Base-by-base conservation (phyloP, 1,284 basidiomycete genomes). In the Apiotrichum sp. region DNA sequence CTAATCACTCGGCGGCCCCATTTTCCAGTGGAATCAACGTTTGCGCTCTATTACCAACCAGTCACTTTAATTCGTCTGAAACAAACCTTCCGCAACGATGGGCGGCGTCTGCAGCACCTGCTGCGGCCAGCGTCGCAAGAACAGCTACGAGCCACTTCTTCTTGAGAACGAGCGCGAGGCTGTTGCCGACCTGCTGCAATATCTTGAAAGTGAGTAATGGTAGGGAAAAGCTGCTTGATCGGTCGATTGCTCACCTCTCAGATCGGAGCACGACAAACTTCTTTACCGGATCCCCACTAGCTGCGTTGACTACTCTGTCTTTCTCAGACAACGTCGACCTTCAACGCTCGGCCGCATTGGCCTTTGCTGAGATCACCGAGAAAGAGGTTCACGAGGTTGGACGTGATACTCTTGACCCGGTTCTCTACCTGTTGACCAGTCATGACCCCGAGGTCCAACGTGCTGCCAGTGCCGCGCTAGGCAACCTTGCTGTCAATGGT, bases 241-340 rank as follows among this genome's bases (percentile, higher is more conserved):
- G 9, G 4, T 38, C 36, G 13, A 13, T 38, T 38, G 13, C 36
- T 47, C n/a, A 35, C 34, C 5, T 3, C 13, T 11, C 72, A 96
- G 92, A 97, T 82, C 89, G 92, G 65, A 87, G 88, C 9, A 92
- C 89, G 4, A 96, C 93, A 75, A 95, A 96, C 80, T 96, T 96
- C 82, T 97, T 96, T 79, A 82, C 84, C 54, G 93, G 93, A 52
- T 87, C 88, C 32, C 95, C 96, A 16, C 85, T 99, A 55, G 83
- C 86, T 53, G 93, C 96, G 45, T 81, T 98, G 59, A 98, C 93
- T 11, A 98, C 93, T 58, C 86, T 99, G 62, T 97, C 93, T 13
- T 99, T 98, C 80, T 93, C 90, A 36, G 96, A 98, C 80, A 99
- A 99, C 79, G 96, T 99, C 68, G 96, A 98, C 78, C 82, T 99